A percentile compares a stretch with the other conserved stretches of the same genome.
phyloP scores from a whole-genome alignment of 176 grass and related monocot species.

The Olyra latifolia region DNA sequence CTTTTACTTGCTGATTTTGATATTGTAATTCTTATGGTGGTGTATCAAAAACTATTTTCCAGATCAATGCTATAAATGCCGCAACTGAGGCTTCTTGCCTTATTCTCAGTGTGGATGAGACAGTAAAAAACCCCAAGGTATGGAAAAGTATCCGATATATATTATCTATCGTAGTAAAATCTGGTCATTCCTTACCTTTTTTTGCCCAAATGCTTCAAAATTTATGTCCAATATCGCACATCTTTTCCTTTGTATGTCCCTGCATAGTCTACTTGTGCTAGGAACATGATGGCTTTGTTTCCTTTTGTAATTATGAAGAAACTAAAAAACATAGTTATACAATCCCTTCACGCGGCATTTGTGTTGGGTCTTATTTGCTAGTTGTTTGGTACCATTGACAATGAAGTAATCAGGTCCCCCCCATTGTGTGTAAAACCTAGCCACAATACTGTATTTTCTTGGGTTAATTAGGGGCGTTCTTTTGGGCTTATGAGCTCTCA shows the following conservation, averaged over 20 bases:
- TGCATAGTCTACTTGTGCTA: not conserved
- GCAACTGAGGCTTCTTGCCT: slow-evolving; percentile 89
- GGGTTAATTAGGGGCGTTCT: no score
- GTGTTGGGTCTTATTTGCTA: not conserved
- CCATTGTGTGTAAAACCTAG: not conserved
- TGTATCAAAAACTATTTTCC: slow-evolving; percentile 25
- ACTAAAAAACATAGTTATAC: not conserved
- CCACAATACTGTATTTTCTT: not conserved
- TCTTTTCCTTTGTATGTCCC: not conserved
- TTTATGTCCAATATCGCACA: not conserved
- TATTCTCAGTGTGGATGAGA: slow-evolving; percentile 89
- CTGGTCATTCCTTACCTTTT: not conserved
- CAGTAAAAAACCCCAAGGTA: slow-evolving; percentile 99
- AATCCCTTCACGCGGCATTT: not conserved
- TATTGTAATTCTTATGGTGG: not conserved
- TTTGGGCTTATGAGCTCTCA: no score
- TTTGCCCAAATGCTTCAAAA: not conserved
- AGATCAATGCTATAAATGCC: slow-evolving; percentile 98
- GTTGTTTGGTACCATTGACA: not conserved
- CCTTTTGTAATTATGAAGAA: not conserved
- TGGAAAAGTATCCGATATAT: not conserved
- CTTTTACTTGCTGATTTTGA: not conserved
- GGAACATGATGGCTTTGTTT: not conserved
- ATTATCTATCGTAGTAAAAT: not conserved
- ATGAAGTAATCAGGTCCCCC: no score